A percentile compares a stretch with the other conserved stretches of the same genome.
Conservation (phyloP, 495 filamentous ascomycete genomes). For the Usnea hakonensis region DNA sequence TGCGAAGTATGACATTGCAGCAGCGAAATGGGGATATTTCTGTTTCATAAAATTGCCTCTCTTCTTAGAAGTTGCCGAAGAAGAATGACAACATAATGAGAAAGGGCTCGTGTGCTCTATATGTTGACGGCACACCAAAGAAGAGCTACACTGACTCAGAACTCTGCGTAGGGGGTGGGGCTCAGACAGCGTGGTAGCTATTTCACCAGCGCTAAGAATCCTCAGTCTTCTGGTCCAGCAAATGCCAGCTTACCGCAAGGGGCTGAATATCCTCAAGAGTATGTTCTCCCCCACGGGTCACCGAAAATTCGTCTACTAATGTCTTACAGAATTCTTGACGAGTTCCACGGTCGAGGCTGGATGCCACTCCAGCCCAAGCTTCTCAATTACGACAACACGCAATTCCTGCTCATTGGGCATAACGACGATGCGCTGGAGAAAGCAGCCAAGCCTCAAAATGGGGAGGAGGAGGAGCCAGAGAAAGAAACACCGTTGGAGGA, state of each 20-base stretch:
- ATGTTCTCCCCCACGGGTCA: slow-evolving; percentile 27
- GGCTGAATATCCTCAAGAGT: slow-evolving; percentile 69
- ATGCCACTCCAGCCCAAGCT: slow-evolving; percentile 64
- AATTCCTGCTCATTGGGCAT: slow-evolving; percentile 78
- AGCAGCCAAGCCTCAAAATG: slow-evolving; percentile 47
- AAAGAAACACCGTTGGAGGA: slow-evolving; percentile 54
- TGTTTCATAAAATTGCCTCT: no score
- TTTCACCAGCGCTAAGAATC: slow-evolving; percentile 74
- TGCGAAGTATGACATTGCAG: no score
- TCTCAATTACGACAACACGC: slow-evolving; percentile 69
- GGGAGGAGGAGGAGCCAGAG: slow-evolving; percentile 45
- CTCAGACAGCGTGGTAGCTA: slow-evolving; percentile 66
- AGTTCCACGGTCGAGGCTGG: slow-evolving; percentile 71
- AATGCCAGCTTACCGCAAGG: slow-evolving; percentile 55
- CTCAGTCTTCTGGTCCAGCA: slow-evolving; percentile 55
- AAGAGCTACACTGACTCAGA: not conserved
- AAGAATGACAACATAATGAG: no score
- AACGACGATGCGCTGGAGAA: slow-evolving; percentile 51
- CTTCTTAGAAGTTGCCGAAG: no score
- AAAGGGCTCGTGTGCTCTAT: no score
- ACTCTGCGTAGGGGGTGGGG: slow-evolving; percentile 53
- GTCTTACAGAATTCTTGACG: slow-evolving; percentile 50
- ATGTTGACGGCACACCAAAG: no score
- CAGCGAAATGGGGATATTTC: no score
- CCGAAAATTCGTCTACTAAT: slow-evolving; percentile 1